Percentiles rank a stretch among this genome's conserved stretches.
These are phyloP conservation scores for Mortierella sp. DNA, from an alignment of 371 early-diverging fungal genomes.

Conservation along the genomic window DNA sequence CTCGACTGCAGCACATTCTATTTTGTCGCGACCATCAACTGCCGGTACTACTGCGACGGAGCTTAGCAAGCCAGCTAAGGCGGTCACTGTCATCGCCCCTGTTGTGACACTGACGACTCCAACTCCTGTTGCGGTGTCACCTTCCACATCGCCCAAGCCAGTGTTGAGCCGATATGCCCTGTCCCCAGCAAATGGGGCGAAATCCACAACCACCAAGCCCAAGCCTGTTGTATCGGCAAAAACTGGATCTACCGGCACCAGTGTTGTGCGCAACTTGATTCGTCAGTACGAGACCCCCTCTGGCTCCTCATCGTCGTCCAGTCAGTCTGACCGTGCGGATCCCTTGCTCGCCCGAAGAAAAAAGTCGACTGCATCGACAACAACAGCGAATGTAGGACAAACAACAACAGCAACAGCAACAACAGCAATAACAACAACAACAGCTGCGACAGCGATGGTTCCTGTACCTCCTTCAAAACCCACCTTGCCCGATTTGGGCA, in stretches of 20 bases:
- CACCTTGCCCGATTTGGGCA: not conserved
- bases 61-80: not conserved
- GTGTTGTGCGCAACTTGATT: not conserved
- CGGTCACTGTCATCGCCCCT: not conserved
- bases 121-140: not conserved
- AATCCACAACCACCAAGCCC: conserved; percentile 1
- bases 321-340: not conserved
- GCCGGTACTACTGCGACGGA: not conserved
- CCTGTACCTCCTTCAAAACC: not conserved
- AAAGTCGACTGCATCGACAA: not conserved
- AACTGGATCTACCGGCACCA: not conserved
- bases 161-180: not conserved
- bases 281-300: conserved; percentile 4
- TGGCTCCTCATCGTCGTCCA: not conserved
- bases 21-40: too few relatives aligned
- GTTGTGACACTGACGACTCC: not conserved
- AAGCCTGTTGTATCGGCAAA: not conserved
- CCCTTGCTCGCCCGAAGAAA: not conserved
- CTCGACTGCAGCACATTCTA: not conserved
- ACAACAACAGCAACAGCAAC: not conserved
- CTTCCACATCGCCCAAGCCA: not conserved
- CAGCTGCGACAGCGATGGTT: not conserved
- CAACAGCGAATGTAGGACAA: not conserved
- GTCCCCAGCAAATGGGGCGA: not conserved
- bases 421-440: not conserved